Evolutionary conservation across 176 grass and related monocot species (phyloP), one percentile per base, ranked within the genome.

Genomic region (Oryza glumipatula): DNA sequence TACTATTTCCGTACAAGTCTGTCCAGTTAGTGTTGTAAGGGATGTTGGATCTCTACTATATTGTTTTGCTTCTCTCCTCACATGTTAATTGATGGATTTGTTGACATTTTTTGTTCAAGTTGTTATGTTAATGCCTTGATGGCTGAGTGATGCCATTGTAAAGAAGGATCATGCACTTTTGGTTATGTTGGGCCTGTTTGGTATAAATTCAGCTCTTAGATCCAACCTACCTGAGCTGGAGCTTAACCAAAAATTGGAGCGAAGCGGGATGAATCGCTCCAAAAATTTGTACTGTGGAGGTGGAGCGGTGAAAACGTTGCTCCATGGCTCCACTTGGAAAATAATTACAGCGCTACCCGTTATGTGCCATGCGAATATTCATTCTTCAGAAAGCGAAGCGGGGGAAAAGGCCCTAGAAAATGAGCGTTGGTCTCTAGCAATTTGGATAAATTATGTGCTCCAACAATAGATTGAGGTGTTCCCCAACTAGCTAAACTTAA

Each of bases 1-100:
- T 88, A 88, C 60, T 32, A 79, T 79, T 83, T 84, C 68, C 56
- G 83, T 79, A 83, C 68, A 26, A 84, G 19, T 69, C 46, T 84
- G 69, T 56, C 60, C 7, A 68, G 45, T 65, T 78, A 68, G 79
- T 82, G 56, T 58, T 73, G 17, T 17, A 32, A 32, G 68, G 24
- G 76, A 30, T 85, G 28, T 22, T 60, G 76, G 32, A 41, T 81
- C 70, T 47, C 36, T 77, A 19, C 11, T 67, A 36, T 79, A 26
- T 68, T 67, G 47, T 28, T 78, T 79, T 83, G 28, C 14, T 86
- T 86, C 41, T 36, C 16, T 83, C 49, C 80, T 87, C n/a, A 78
- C 69, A 68, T 73, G 72, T 78, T 68, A 22, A 77, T 26, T 63
- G 68, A 60, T 74, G 79, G 19, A 21, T 9, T 38, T 79, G 19